A percentile compares a stretch with the other conserved stretches of the same genome.
Evolutionary conservation across 225 moss, liverwort and hornwort genomes (phyloP).

Genomic region (Bryum argenteum): DNA sequence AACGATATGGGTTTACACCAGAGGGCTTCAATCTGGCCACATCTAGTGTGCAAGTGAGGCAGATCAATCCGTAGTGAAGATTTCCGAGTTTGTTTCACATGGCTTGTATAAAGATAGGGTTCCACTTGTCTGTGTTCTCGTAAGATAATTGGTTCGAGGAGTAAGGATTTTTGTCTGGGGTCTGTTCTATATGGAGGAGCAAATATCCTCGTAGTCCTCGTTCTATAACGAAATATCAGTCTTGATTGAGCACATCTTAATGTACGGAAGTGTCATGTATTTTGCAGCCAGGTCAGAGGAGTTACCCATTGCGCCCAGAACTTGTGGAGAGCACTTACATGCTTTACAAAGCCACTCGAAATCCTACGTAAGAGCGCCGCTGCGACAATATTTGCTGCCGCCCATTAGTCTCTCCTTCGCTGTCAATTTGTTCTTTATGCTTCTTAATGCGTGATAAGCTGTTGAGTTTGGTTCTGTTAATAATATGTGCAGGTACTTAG

Average conservation of each 20-base stretch:
- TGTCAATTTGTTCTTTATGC: slow-evolving; percentile 10
- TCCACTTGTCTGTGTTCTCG: slow-evolving; percentile 12
- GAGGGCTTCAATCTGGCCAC: slow-evolving; percentile 98
- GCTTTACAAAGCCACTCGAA: slow-evolving; percentile 91
- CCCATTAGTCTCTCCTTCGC: slow-evolving; percentile 18
- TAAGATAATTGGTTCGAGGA: too few relatives aligned
- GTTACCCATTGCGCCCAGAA: slow-evolving; percentile 96
- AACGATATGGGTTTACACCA: slow-evolving; percentile 91
- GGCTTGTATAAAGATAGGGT: slow-evolving; percentile 3
- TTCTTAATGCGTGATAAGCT: slow-evolving; percentile 7
- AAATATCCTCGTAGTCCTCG: not conserved
- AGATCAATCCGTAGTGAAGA: not conserved
- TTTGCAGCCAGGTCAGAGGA: slow-evolving; percentile 94
- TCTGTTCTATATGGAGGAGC: slow-evolving; percentile 17
- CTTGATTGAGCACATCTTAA: slow-evolving; percentile 14
- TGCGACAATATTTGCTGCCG: slow-evolving; percentile 15
- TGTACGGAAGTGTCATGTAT: slow-evolving; percentile 19
- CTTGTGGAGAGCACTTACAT: slow-evolving; percentile 96
- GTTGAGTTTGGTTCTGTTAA: slow-evolving; percentile 14
- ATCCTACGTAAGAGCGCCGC: slow-evolving; percentile 64
- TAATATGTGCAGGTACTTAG: slow-evolving; percentile 68
- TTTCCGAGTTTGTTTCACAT: not conserved
- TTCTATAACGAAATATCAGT: not conserved
- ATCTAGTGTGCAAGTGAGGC: slow-evolving; percentile 80
- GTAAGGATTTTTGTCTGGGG: slow-evolving; percentile 18